Evolutionary conservation across 768 basidiomycete species (phyloP).

Genomic region (Boletellus sp.): DNA sequence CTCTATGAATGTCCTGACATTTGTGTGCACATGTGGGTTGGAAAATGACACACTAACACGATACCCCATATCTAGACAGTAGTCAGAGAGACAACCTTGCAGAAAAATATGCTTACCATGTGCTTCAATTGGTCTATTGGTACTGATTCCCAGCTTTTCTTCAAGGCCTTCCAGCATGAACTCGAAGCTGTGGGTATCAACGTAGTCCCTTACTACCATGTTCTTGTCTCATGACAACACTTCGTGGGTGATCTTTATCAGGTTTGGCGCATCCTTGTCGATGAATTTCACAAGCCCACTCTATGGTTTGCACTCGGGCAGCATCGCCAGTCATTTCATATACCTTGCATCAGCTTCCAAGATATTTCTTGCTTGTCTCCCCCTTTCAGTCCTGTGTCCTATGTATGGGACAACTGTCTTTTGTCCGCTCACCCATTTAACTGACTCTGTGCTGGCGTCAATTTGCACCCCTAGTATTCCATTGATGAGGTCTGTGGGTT

Average conservation of each 20-base stretch:
- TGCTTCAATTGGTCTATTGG: background rate
- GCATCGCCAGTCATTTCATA: background rate
- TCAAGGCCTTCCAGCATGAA: background rate
- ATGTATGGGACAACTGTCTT: background rate
- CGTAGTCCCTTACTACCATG: background rate
- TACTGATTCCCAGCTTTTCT: background rate
- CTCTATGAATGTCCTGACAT: background rate
- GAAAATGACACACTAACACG: too few relatives aligned
- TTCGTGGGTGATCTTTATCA: background rate
- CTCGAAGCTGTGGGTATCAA: background rate
- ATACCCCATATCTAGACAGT: too few relatives aligned
- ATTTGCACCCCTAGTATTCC: background rate
- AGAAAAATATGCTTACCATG: background rate
- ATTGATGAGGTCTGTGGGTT: background rate
- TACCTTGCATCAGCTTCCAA: background rate
- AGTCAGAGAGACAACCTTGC: too few relatives aligned
- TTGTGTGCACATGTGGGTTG: too few relatives aligned
- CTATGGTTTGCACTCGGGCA: background rate
- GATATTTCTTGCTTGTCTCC: too few relatives aligned
- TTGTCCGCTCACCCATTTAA: background rate
- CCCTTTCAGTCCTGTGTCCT: too few relatives aligned
- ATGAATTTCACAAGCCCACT: background rate
- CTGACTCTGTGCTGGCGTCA: background rate
- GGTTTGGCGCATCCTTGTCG: background rate
- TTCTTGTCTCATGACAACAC: background rate